Evolutionary conservation across 495 filamentous ascomycete species (phyloP).

Genomic region (Aspergillus diversus): DNA sequence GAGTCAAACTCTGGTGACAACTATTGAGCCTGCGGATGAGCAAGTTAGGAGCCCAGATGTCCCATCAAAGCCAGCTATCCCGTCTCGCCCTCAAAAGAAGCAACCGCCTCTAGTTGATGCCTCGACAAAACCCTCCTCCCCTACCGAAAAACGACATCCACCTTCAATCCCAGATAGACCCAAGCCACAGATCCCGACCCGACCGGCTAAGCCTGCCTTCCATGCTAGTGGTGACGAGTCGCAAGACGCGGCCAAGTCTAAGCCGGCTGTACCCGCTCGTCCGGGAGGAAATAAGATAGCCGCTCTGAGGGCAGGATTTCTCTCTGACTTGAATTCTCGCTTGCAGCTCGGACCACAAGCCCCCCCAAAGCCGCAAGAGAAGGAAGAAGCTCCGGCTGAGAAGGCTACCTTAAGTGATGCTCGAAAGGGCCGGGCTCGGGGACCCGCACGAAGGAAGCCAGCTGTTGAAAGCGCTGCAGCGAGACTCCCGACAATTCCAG

Average conservation of each 20-base stretch:
- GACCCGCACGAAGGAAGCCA: conserved; percentile 81
- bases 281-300: conserved; percentile 84
- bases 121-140: conserved; percentile 38
- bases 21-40: conserved; percentile 64
- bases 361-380: conserved; percentile 66
- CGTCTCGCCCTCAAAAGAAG: conserved; percentile 47
- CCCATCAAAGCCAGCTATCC: conserved; percentile 46
- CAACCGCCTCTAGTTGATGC: conserved; percentile 41
- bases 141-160: conserved; percentile 53
- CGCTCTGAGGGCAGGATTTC: conserved; percentile 84
- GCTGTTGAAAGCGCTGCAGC: conserved; percentile 39
- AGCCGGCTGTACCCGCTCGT: conserved; percentile 79
- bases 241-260: conserved; percentile 55
- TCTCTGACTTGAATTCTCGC: conserved; percentile 85
- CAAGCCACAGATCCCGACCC: conserved; percentile 78
- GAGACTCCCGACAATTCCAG: conserved; percentile 43
- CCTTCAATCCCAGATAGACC: conserved; percentile 68
- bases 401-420: conserved; percentile 82
- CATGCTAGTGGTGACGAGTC: conserved; percentile 36
- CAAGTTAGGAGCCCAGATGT: conserved; percentile 47
- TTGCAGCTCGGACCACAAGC: conserved; percentile 79
- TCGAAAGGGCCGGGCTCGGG: conserved; percentile 85
- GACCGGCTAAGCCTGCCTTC: conserved; percentile 62
- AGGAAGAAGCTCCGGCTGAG: conserved; percentile 62
- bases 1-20: conserved; percentile 78